Evolutionary conservation across 495 filamentous ascomycete species (phyloP).

Genomic region (Clohesyomyces aquaticus): DNA sequence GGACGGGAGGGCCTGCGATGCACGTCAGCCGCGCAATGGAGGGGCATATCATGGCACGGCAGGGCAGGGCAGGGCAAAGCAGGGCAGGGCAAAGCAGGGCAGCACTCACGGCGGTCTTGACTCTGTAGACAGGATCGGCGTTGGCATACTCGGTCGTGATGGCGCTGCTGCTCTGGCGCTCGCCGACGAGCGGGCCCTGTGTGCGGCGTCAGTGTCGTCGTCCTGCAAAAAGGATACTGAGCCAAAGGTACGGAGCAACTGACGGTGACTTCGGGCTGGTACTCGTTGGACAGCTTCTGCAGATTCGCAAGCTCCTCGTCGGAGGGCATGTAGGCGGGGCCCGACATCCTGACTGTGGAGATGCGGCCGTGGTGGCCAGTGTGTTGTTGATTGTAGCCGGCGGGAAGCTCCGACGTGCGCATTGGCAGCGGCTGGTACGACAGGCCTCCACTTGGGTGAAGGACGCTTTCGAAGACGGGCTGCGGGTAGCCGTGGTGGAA

Average conservation of each 20-base stretch:
- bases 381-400: conserved; percentile 32
- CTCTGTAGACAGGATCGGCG: conserved; percentile 80
- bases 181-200: conserved; percentile 82
- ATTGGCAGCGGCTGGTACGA: conserved; percentile 22
- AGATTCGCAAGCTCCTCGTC: conserved; percentile 51
- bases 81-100: too few relatives aligned
- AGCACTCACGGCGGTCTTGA: conserved; percentile 71
- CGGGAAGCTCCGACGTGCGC: conserved; percentile 36
- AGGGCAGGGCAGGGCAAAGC: too few relatives aligned
- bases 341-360: conserved; percentile 35
- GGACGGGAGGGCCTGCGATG: conserved; percentile 57
- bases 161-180: conserved; percentile 72
- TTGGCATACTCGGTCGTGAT: conserved; percentile 89
- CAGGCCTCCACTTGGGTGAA: conserved; percentile 9
- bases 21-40: neutral
- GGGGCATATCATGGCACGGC: neutral
- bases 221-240: neutral
- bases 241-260: conserved; percentile 8
- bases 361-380: conserved; percentile 28
- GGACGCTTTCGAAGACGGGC: conserved; percentile 3
- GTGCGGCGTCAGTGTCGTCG: conserved; percentile 1
- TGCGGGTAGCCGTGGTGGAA: conserved; percentile 21
- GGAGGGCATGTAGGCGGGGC: conserved; percentile 38
- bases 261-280: conserved; percentile 49
- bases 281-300: conserved; percentile 52